Evolutionary conservation across 2,329 filamentous ascomycete genomes (phyloP), one percentile per base, ranked within the genome.

Genomic region (Talaromyces sp.): DNA sequence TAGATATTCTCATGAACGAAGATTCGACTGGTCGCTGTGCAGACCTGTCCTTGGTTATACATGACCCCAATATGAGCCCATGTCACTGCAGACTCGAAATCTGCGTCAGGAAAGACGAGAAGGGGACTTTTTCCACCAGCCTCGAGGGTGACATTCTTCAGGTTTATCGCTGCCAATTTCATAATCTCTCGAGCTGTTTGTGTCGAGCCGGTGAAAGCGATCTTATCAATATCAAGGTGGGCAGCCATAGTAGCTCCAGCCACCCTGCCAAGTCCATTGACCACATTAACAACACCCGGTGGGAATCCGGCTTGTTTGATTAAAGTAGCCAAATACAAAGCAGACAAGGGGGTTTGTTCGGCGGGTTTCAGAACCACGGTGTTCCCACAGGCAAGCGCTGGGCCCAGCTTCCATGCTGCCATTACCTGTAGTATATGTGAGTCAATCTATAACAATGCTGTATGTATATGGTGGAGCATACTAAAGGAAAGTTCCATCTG

Each of bases 1-100:
- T 82, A 83, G 69, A 85, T 83, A 56, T 73, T 71, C 62, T 81
- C 73, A 71, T 86, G 83, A 39, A 87, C 81, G 72, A 85, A 87
- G 57, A 85, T 72, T 3, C 82, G 77, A 71, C 83, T 84, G 51
- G 75, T 80, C 51, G 77, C 76, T 47, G 84, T 76, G 68, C 82
- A 85, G 58, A 84, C 75, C 69, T 87, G 83, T 9, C 82, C 81
- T 0, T 79, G 80, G 67, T 84, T 82, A 61, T 81, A 78, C 64
- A 85, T 83, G 9, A 78, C 77, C 4, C 78, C 77, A 2, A 72
- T 70, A 0, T 80, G 81, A 11, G 83, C 73, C 72, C 75, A 39
- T 7, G 39, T 55, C 22, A 56, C 36, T 3, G 36, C 19, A 17
- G 36, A 17, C 13, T 5, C 75, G 3, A 85, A 70, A 60, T 85